Percentiles rank a stretch among this genome's conserved stretches.
Conservation (phyloP, 2,329 filamentous ascomycete species). For the Paraphoma sp. region DNA sequence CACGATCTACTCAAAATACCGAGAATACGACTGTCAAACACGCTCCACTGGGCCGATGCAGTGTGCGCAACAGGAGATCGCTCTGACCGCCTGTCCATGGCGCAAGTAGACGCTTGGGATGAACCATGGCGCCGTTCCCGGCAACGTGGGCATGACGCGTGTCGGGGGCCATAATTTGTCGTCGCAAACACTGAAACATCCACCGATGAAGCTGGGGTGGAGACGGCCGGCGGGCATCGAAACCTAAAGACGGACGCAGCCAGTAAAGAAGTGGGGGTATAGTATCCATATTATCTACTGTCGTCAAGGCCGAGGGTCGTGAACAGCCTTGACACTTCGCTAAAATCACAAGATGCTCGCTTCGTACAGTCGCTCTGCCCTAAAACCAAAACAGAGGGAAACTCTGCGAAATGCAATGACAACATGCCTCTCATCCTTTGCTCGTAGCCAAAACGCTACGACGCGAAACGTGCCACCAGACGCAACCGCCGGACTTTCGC, state of each 20-base stretch:
- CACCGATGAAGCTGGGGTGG: too few species aligned
- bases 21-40: background rate
- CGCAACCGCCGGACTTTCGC: background rate
- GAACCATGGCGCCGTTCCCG: constrained; percentile 8
- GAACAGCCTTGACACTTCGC: constrained; percentile 14
- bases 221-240: background rate
- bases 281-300: constrained; percentile 30
- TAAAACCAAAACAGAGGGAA: constrained; percentile 1
- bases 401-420: background rate
- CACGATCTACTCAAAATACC: background rate
- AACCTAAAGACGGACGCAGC: background rate
- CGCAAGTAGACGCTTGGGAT: background rate
- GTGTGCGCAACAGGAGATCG: background rate
- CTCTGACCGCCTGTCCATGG: constrained; percentile 8
- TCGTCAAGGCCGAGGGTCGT: constrained; percentile 7
- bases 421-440: background rate
- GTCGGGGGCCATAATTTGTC: constrained; percentile 17
- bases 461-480: background rate
- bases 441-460: background rate
- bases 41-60: background rate
- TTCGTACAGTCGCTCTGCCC: constrained; percentile 1
- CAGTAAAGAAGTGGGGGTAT: constrained; percentile 13
- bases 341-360: constrained; percentile 11
- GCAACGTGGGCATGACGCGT: constrained; percentile 21
- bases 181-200: background rate